These are phyloP conservation scores for Hygrocybe coccinea DNA, from an alignment of 768 basidiomycete species.

Conservation along the genomic window DNA sequence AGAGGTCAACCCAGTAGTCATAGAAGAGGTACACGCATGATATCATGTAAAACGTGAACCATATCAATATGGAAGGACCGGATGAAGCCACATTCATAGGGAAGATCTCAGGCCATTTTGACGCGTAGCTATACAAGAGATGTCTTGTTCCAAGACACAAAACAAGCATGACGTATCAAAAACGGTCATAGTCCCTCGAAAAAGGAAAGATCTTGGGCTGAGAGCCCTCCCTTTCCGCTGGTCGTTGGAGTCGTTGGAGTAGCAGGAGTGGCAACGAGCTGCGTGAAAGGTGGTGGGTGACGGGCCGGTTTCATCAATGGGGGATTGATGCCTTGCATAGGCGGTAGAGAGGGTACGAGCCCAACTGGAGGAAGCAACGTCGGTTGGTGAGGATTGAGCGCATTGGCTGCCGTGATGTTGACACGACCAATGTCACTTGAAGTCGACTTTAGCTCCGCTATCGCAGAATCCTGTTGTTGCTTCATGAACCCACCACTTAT, in stretches of 20 bases:
- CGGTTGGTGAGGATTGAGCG: constrained; percentile 11
- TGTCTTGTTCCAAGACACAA: background rate
- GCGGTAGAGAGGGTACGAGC: constrained; percentile 2
- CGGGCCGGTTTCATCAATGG: background rate
- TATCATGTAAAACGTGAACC: no score
- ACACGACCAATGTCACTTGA: constrained; percentile 2
- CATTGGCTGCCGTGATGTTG: background rate
- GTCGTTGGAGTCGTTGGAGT: constrained; percentile 12
- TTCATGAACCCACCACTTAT: constrained; percentile 31
- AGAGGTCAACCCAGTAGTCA: no score
- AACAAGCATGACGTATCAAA: background rate
- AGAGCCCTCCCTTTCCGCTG: constrained; percentile 48
- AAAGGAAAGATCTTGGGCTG: constrained; percentile 82
- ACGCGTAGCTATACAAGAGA: background rate
- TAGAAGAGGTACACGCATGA: no score
- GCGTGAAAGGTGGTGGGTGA: constrained; percentile 8
- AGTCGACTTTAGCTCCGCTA: constrained; percentile 25
- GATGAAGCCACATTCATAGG: no score
- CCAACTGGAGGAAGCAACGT: constrained; percentile 4
- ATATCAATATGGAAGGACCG: no score
- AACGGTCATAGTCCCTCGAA: constrained; percentile 64
- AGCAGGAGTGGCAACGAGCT: constrained; percentile 10
- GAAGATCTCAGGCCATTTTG: no score
- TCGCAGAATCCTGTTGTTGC: constrained; percentile 24
- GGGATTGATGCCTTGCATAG: background rate